Conservation (phyloP, 2,329 filamentous ascomycete species). For the Fusarium denticulatum region DNA sequence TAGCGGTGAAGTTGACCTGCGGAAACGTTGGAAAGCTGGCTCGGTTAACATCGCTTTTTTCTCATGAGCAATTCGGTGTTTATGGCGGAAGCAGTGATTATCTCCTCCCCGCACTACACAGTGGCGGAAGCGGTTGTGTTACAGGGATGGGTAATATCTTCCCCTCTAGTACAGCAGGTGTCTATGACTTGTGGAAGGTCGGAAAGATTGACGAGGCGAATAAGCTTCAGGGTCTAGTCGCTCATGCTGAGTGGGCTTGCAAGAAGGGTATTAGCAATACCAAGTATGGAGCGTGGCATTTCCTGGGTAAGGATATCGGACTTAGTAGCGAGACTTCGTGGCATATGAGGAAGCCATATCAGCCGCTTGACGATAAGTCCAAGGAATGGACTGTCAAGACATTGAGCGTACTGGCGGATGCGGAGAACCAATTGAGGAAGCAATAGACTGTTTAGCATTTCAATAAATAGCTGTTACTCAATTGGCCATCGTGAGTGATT, state of each 20-base stretch:
- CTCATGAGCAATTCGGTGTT: slow-evolving; percentile 53
- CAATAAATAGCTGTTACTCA: too few relatives aligned
- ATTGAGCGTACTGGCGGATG: slow-evolving; percentile 49
- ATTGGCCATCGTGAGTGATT: accelerated
- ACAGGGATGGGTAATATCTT: slow-evolving; percentile 60
- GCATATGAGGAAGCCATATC: slow-evolving; percentile 56
- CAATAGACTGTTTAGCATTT: not conserved
- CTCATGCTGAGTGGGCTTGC: slow-evolving; percentile 61
- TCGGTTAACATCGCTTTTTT: slow-evolving; percentile 58
- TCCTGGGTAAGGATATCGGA: slow-evolving; percentile 52
- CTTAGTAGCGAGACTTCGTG: slow-evolving; percentile 50
- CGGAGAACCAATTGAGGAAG: slow-evolving; percentile 40
- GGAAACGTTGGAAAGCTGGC: slow-evolving; percentile 76
- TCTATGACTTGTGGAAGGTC: slow-evolving; percentile 54
- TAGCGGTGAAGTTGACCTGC: slow-evolving; percentile 74
- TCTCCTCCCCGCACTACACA: slow-evolving; percentile 52
- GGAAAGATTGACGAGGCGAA: slow-evolving; percentile 52
- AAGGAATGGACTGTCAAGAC: slow-evolving; percentile 56
- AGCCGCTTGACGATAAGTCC: slow-evolving; percentile 48
- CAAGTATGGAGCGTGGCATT: slow-evolving; percentile 58
- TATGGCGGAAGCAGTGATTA: slow-evolving; percentile 58
- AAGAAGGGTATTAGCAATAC: slow-evolving; percentile 59
- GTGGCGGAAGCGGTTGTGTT: slow-evolving; percentile 55
- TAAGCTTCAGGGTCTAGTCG: slow-evolving; percentile 54
- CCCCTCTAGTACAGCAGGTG: slow-evolving; percentile 51